A percentile compares a stretch with the other conserved stretches of the same genome.
Conservation (phyloP, 768 basidiomycete species). For the Lactifluus pinguis region DNA sequence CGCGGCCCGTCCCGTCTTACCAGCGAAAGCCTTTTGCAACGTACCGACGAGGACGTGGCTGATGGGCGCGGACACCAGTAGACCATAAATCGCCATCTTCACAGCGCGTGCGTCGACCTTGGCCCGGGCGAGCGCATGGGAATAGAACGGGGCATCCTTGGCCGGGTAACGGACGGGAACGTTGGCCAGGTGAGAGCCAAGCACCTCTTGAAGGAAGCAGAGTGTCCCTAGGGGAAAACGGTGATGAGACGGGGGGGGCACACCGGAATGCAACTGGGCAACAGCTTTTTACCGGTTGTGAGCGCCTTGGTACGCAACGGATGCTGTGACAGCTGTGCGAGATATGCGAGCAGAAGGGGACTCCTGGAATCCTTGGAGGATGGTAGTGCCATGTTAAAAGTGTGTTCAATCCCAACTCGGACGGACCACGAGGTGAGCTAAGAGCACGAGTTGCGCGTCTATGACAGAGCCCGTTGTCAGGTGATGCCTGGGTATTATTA, state of each 20-base stretch:
- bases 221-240: constrained; percentile 26
- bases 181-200: constrained; percentile 64
- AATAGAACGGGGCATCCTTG: constrained; percentile 45
- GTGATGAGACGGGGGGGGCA: neutral
- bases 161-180: constrained; percentile 41
- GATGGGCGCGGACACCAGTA: constrained; percentile 75
- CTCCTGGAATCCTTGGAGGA: constrained; percentile 22
- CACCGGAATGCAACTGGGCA: neutral
- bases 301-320: constrained; percentile 76
- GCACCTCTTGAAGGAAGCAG: constrained; percentile 63
- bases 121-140: constrained; percentile 42
- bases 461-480: neutral
- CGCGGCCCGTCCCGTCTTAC: constrained; percentile 53
- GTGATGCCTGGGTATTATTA: constrained; percentile 5
- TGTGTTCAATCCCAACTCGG: neutral
- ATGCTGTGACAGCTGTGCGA: constrained; percentile 52
- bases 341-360: constrained; percentile 60
- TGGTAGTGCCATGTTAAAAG: constrained; percentile 18
- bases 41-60: constrained; percentile 63
- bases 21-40: constrained; percentile 70
- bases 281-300: constrained; percentile 48
- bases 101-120: constrained; percentile 63
- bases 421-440: neutral
- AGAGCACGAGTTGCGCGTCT: neutral
- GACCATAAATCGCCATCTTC: constrained; percentile 81